These are phyloP conservation scores for Euptelea pleiosperma DNA, from an alignment of 164 flowering plant species.

Conservation along the genomic window DNA sequence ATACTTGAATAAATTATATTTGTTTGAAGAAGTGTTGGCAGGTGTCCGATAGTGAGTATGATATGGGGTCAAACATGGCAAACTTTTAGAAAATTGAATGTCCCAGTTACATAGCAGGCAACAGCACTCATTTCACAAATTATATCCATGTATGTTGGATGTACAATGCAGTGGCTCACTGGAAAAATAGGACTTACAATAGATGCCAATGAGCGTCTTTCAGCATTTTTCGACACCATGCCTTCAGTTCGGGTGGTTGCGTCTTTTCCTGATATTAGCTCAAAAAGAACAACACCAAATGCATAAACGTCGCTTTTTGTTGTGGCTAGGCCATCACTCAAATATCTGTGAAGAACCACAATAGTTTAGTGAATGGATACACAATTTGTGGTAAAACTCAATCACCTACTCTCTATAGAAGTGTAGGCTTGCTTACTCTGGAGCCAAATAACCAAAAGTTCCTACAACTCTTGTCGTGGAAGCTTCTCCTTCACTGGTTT, in stretches of 20 bases:
- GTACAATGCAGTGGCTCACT: background rate
- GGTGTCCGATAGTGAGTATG: too few relatives aligned
- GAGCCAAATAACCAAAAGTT: conserved; percentile 93
- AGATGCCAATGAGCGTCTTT: conserved; percentile 89
- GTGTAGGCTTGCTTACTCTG: conserved; percentile 63
- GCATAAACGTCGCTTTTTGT: conserved; percentile 94
- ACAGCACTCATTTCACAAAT: conserved; percentile 2
- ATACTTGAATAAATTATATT: too few relatives aligned
- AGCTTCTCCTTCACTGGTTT: conserved; percentile 65
- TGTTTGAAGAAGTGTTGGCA: too few relatives aligned
- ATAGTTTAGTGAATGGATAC: conserved; percentile 7
- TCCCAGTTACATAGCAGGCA: background rate
- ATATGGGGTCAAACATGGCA: too few relatives aligned
- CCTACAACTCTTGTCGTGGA: conserved; percentile 86
- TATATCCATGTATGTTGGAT: background rate
- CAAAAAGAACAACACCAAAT: conserved; percentile 92
- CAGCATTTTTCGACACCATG: conserved; percentile 42
- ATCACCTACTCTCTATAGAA: background rate
- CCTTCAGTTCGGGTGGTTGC: conserved; percentile 74
- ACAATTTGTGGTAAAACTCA: background rate
- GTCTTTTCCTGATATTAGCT: conserved; percentile 78
- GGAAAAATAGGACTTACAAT: conserved; percentile 51
- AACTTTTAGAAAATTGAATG: too few relatives aligned
- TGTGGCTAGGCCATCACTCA: conserved; percentile 85
- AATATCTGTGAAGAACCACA: conserved; percentile 45